Evolutionary conservation across 176 grass and related monocot species (phyloP), one percentile per base, ranked within the genome.

Genomic region (Oryza meyeriana): DNA sequence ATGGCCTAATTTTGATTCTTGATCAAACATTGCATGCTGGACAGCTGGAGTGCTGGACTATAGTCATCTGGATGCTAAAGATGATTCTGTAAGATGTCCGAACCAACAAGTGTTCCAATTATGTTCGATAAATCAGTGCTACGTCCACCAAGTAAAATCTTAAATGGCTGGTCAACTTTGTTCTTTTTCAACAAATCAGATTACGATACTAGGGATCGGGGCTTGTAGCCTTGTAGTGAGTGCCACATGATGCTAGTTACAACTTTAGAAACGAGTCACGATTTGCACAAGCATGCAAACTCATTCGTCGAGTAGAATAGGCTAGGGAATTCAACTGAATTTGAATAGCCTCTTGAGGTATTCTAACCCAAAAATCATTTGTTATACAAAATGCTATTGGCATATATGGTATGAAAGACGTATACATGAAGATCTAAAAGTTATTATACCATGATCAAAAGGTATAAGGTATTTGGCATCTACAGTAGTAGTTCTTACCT

Each of bases 401-500:
- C 52, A 29, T 82, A 41, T 82, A 27, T 69, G 9, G 52, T 44
- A 87, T 6, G 82, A 82, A 69, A 29, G 24, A 61, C 14, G 4
- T 6, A 40, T 39, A 64, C 25, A 44, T 13, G 28, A 42, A 25
- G 20, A 14, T n/a, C 24, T 52, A 18, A 35, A 66, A 66, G 38
- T 24, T 31, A 20, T 52, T 66, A 32, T 64, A 39, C 4, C 31
- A 18, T 41, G 2, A 39, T 58, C 64, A 41, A 61, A 72, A 40
- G 17, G 79, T 6, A 57, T 10, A 55, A 10, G n/a, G 3, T 61
- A 85, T 75, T 81, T 45, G 74, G 17, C 57, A 75, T 81, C 14
- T 22, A 47, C 24, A 74, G 12, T 86, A 75, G 50, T 55, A 83
- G 34, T 77, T 58, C 42, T 94, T 93, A 99, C 96, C 96, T 99